Evolutionary conservation across 768 basidiomycete genomes (phyloP).

Genomic region (Candolleomyces efflorescens): DNA sequence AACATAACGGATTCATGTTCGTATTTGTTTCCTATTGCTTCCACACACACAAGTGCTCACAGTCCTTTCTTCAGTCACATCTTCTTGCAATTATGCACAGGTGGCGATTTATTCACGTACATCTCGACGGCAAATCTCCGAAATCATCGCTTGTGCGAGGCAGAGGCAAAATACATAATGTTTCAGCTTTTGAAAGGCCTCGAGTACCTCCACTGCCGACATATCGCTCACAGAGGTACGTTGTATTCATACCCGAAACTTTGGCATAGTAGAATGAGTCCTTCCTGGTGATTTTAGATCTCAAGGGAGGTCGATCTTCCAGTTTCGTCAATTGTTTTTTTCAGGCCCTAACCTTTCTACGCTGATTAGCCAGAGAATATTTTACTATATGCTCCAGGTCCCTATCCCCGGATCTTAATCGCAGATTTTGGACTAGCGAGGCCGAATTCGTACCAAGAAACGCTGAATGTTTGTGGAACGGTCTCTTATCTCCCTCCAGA

Average conservation of each 20-base stretch:
- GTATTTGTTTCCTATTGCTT: conserved; percentile 13
- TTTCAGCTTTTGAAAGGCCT: conserved; percentile 88
- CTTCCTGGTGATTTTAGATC: conserved; percentile 35
- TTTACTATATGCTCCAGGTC: conserved; percentile 70
- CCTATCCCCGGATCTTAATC: conserved; percentile 79
- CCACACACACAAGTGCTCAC: background rate
- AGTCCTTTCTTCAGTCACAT: conserved; percentile 45
- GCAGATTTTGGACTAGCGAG: conserved; percentile 88
- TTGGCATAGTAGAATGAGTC: background rate
- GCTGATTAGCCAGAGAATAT: conserved; percentile 74
- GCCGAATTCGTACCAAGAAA: conserved; percentile 73
- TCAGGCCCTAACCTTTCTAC: background rate
- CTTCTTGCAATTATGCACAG: conserved; percentile 81
- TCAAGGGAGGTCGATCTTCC: conserved; percentile 44
- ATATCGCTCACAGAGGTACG: conserved; percentile 72
- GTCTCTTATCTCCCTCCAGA: conserved; percentile 84
- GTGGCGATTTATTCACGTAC: conserved; percentile 86
- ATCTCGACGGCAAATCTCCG: conserved; percentile 57
- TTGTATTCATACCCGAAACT: too few relatives aligned
- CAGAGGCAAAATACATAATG: conserved; percentile 82
- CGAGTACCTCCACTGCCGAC: conserved; percentile 79
- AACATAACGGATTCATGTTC: conserved; percentile 56
- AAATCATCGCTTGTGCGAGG: conserved; percentile 57
- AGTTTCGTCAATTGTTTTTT: background rate
- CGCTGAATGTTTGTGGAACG: conserved; percentile 84